Percentiles rank a stretch among this genome's conserved stretches.
phyloP scores from a whole-genome alignment of 2,329 filamentous ascomycete genomes.

The Calonectria hongkongensis region DNA sequence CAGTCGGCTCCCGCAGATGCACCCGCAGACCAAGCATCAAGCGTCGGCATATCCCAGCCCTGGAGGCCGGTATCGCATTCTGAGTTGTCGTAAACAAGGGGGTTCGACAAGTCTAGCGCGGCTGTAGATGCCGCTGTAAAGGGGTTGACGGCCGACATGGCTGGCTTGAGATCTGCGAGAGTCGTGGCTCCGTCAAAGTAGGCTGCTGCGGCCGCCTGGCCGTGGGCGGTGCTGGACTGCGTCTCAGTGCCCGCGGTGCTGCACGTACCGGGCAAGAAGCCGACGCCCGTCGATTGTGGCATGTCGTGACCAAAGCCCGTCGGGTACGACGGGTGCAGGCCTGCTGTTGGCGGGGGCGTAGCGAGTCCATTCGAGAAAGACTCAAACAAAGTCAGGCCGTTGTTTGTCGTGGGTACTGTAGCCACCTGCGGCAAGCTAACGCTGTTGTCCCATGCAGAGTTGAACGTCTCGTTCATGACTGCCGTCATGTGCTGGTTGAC shows the following conservation, averaged over 20 bases:
- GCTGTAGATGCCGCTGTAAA: constrained; percentile 56
- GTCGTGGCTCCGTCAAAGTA: constrained; percentile 60
- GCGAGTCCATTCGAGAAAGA: constrained; percentile 72
- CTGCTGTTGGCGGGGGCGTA: constrained; percentile 74
- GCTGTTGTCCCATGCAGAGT: constrained; percentile 67
- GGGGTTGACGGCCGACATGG: constrained; percentile 55
- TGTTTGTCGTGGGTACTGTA: constrained; percentile 59
- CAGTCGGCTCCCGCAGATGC: constrained; percentile 58
- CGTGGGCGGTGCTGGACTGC: constrained; percentile 50
- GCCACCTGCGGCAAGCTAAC: constrained; percentile 58
- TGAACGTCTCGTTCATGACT: constrained; percentile 75
- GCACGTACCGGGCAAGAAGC: constrained; percentile 57
- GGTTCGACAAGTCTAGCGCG: constrained; percentile 57
- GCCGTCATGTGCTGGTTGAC: constrained; percentile 72
- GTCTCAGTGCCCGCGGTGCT: constrained; percentile 54
- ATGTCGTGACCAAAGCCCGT: constrained; percentile 65
- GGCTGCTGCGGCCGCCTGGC: constrained; percentile 40
- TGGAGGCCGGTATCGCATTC: constrained; percentile 58
- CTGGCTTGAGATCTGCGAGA: constrained; percentile 60
- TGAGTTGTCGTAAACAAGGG: constrained; percentile 60
- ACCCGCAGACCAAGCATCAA: constrained; percentile 59
- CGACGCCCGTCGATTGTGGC: constrained; percentile 55
- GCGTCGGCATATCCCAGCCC: constrained; percentile 62
- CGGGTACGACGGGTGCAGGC: constrained; percentile 68
- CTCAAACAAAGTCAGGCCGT: constrained; percentile 66